Conservation (phyloP, 331 rosid species). For the Quercus phellos region DNA sequence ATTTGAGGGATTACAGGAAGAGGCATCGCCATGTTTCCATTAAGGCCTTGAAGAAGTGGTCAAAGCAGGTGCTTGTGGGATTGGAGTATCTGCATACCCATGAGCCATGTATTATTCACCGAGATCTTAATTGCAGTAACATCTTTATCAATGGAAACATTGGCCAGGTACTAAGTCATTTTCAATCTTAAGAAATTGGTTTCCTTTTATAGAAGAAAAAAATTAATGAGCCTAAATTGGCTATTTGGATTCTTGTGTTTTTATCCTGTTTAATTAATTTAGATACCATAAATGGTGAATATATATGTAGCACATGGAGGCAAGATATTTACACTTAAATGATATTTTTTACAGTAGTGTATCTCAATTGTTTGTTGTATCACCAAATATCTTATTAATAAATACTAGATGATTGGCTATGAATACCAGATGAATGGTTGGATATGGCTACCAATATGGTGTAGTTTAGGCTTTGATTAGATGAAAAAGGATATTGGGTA, state of each 20-base stretch:
- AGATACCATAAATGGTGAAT: not conserved
- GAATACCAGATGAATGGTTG: not conserved
- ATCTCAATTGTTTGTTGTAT: not conserved
- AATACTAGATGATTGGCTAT: not conserved
- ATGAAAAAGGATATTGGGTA: too few relatives aligned
- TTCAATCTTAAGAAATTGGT: not conserved
- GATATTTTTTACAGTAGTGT: not conserved
- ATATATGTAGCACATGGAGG: not conserved
- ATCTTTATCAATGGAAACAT: conserved; percentile 82
- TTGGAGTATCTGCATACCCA: conserved; percentile 86
- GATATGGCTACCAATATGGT: not conserved
- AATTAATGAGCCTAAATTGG: not conserved
- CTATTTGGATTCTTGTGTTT: not conserved
- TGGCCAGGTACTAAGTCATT: conserved; percentile 56
- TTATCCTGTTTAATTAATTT: not conserved
- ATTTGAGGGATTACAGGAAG: conserved; percentile 78
- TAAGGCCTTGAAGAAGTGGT: conserved; percentile 93
- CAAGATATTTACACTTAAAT: not conserved
- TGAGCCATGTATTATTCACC: conserved; percentile 88
- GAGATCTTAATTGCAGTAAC: conserved; percentile 96
- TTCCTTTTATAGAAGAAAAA: not conserved
- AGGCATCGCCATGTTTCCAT: conserved; percentile 78
- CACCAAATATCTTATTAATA: conserved; percentile 1
- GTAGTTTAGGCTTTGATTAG: not conserved
- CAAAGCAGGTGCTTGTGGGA: conserved; percentile 88